Base-by-base conservation (phyloP, 768 basidiomycete species). In the Psilocybe sp. region DNA sequence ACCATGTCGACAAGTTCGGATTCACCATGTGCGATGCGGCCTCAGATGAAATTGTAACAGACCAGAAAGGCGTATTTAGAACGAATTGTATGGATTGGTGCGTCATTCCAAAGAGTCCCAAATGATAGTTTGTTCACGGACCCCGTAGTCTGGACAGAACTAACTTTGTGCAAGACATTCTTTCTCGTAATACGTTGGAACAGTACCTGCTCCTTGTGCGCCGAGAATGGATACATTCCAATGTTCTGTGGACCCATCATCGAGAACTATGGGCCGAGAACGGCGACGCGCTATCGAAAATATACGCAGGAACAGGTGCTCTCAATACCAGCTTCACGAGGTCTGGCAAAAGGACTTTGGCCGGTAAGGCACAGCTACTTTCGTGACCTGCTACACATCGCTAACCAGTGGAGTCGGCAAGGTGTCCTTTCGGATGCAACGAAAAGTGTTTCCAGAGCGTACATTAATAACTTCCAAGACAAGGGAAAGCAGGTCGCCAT, bases 381-480 rank as follows among this genome's bases (percentile, higher is more conserved):
- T 32, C 13, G 32, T 36, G 31, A 37, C 31, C 34, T 48, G 45
- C 37, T 59, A 23, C 47, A 28, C 39, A 46, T 33, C 28, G 36
- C 40, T 44, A 40, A 35, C 38, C 44, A 47, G 20, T 50, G 48
- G 16, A 45, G 52, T 49, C 47, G n/a, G 47, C 31, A 65, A 80
- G 95, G 96, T 41, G 81, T 98, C 37, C 69, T 99, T 18, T 94
- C 92, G 5, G 95, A 99, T 70, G 97, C 96, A 3, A 96, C 93
- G 4, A 99, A 99, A 67, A 95, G 91, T 60, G 89, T 92, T 31
- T 92, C 91, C 3, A 82, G 96, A 52, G 95, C 95, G 34, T 99
- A 98, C 61, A 96, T 98, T 61, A 97, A 95, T 61, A 98, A 98
- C 64, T 97, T 99, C 64, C 89, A 95, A 60, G 97, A 99, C 64